phyloP scores from a whole-genome alignment of 2,329 filamentous ascomycete genomes.

The Kalmusia sp. region DNA sequence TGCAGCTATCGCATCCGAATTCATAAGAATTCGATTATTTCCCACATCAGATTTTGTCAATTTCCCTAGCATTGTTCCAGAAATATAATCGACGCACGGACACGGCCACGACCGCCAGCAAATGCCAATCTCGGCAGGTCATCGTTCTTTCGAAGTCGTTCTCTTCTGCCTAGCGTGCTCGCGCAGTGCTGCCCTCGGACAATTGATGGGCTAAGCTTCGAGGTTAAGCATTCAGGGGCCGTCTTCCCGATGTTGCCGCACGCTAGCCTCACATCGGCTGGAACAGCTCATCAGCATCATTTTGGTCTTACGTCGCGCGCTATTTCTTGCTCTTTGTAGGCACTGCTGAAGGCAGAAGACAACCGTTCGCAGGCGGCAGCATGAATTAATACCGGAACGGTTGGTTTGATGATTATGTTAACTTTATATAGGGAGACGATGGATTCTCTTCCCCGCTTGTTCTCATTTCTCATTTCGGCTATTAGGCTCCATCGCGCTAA shows the following conservation, averaged over 20 bases:
- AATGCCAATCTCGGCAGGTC: too few relatives aligned
- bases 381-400: neutral
- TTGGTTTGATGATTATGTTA: neutral
- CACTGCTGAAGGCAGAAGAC: neutral
- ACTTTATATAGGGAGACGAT: neutral
- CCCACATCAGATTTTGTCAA: too few relatives aligned
- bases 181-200: neutral
- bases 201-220: neutral
- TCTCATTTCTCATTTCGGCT: neutral
- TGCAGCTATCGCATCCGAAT: too few relatives aligned
- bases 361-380: slow-evolving; percentile 8
- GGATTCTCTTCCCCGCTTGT: slow-evolving; percentile 3
- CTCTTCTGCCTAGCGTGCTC: too few relatives aligned
- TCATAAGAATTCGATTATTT: too few relatives aligned
- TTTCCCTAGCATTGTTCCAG: too few relatives aligned
- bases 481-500: slow-evolving; percentile 2
- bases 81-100: too few relatives aligned
- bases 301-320: neutral
- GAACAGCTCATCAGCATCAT: neutral
- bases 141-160: neutral
- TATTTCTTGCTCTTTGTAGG: neutral
- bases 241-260: neutral
- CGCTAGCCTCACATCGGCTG: neutral
- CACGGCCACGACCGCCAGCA: too few relatives aligned
- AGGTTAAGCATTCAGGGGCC: neutral